Base-by-base conservation (phyloP, 352 stramenopile genomes). In the Thalassiosira oceanica region DNA sequence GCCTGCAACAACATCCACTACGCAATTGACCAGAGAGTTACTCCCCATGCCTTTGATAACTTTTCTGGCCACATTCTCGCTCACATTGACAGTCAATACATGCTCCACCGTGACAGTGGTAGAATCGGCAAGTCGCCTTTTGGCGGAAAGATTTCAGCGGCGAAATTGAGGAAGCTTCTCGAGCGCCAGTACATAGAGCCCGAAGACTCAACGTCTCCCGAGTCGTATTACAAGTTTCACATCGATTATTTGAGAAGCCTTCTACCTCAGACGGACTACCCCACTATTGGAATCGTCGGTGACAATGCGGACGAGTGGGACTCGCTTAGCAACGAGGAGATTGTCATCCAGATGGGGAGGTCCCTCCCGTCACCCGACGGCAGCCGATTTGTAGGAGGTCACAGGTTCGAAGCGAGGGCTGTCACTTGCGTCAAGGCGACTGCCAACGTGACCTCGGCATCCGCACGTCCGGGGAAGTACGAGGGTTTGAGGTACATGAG, bases 21-120 rank as follows among this genome's bases (percentile, higher is more conserved):
- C 15, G 23, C 20, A n/a, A 56, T 71, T 6, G 52, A 55, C 27
- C 15, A 51, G 21, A 62, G 52, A 33, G 3, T 5, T 10, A 7
- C 6, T 26, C 28, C 37, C n/a, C 55, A 57, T 51, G 26, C 10
- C 2, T 36, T 50, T 35, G 28, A 57, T 23, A 33, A 33, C n/a
- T 72, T 33, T 29, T 43, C 13, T 29, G 61, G 50, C 6, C 43
- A 72, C 24, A 52, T 63, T 20, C n/a, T 72, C 15, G 44, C 61
- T 13, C 61, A 72, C 46, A 16, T 72, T 8, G 20, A 49, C 45
- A 8, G n/a, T 24, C 11, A 21, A 11, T 72, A 72, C 35, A 49
- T 63, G 31, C 42, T 57, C 15, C 20, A 64, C 21, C 6, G 33
- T 29, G 33, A 63, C 26, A 43, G n/a, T 26, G 33, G 11, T 11